Evolutionary conservation across 805 yeast genomes (phyloP), one percentile per base, ranked within the genome.

Genomic region (Komagataella populi): DNA sequence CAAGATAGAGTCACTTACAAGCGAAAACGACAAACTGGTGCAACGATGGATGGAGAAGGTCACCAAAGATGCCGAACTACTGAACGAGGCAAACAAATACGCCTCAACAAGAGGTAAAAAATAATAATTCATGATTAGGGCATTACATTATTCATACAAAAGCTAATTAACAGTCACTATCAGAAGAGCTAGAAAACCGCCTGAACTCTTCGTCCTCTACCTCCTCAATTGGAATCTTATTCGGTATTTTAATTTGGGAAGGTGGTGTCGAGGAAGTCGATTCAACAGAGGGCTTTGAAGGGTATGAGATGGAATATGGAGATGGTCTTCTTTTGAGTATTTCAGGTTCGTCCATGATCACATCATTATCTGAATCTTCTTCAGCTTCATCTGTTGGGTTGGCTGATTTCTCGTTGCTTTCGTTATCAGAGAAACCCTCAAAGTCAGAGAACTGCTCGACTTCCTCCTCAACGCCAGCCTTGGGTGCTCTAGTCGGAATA

Each of bases 41-140:
- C 52, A 61, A 47, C 56, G 77, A 52, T 73, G 76, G 76, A 70
- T 73, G 66, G 67, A 63, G 2, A 71, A 68, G 55, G 75, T 69
- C 17, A 60, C 60, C 14, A 55, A 60, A 50, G 77, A 73, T 53
- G 77, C 74, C 1, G 71, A 72, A 23, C 62, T 61, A 36, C 56
- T 72, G 52, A 73, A 73, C 53, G 71, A 70, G 30, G 72, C 67
- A 6, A 72, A 72, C 53, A 67, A 63, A 56, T 54, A 30, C 14
- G 39, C 39, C 14, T 30, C 39, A 30, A 12, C 39, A 30, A 12
- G 3, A 30, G 39, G 39, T 10, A 30, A 14, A 10, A 30, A 30
- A 2, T 30, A 30, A 2, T 30, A 14, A 30, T 10, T 30, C 39
- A 30, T 30, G 4, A 30, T 10, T 8, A 30, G 10, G 10, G 14